A percentile compares a stretch with the other conserved stretches of the same genome.
phyloP scores from a whole-genome alignment of 2,329 filamentous ascomycete species.

The Tolypocladium endophyticum region DNA sequence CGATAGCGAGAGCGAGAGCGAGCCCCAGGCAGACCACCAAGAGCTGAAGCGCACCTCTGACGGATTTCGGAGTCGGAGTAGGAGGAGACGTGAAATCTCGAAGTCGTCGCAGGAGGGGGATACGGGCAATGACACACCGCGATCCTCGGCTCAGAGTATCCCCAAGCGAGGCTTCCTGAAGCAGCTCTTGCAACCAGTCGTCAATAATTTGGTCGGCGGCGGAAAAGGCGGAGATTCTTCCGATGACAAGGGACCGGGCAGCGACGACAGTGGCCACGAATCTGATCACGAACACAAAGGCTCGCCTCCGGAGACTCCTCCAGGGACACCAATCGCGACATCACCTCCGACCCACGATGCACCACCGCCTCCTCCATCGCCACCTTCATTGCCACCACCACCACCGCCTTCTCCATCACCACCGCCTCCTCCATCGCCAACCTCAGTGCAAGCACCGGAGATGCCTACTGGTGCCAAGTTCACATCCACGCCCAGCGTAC shows the following conservation, averaged over 20 bases:
- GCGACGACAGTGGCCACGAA: background rate
- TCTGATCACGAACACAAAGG: background rate
- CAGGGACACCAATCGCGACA: background rate
- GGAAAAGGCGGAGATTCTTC: background rate
- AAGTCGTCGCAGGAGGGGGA: background rate
- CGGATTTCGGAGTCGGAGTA: background rate
- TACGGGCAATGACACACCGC: background rate
- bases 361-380: background rate
- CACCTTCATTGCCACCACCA: background rate
- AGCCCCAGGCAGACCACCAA: background rate
- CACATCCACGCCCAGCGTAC: background rate
- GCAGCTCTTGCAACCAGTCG: background rate
- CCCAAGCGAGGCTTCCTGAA: background rate
- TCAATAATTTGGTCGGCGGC: background rate
- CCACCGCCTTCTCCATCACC: too few species aligned
- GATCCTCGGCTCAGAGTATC: background rate
- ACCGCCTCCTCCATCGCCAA: background rate
- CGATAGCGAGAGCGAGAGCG: constrained; percentile 7
- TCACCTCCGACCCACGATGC: background rate
- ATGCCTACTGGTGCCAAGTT: background rate
- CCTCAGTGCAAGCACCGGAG: background rate
- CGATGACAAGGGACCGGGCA: background rate
- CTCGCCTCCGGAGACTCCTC: background rate
- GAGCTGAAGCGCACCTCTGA: background rate
- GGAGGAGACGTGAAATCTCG: background rate